A percentile compares a stretch with the other conserved stretches of the same genome.
These are phyloP conservation scores for Fusarium sp. DNA, from an alignment of 2,329 filamentous ascomycete species.

Conservation along the genomic window DNA sequence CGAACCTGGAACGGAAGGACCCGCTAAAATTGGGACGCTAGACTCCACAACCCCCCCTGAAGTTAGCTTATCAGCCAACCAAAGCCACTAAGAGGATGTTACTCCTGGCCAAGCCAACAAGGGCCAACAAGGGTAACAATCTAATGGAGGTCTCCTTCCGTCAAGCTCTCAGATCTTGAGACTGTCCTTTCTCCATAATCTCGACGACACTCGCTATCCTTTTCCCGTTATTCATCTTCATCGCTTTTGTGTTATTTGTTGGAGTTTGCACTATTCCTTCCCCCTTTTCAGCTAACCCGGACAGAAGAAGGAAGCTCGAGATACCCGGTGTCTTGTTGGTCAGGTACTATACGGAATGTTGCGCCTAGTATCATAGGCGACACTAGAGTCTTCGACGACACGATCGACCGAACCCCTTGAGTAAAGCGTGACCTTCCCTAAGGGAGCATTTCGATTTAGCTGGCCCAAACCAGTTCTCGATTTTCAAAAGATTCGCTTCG, in stretches of 20 bases:
- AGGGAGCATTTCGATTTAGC: background rate
- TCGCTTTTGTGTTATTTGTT: slow-evolving; percentile 1
- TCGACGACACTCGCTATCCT: slow-evolving; percentile 7
- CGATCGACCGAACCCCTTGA: slow-evolving; percentile 14
- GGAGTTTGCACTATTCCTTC: slow-evolving; percentile 1
- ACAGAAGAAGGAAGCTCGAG: slow-evolving; percentile 1
- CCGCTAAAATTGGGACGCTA: slow-evolving; percentile 22
- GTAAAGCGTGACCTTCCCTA: background rate
- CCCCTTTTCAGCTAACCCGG: slow-evolving; percentile 2
- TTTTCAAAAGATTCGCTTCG: slow-evolving; percentile 43
- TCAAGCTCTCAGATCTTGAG: slow-evolving; percentile 11
- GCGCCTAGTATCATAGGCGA: slow-evolving; percentile 21
- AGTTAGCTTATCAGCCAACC: slow-evolving; percentile 24
- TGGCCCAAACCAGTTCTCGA: background rate
- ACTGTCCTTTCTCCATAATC: slow-evolving; percentile 26
- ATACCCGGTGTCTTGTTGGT: slow-evolving; percentile 3
- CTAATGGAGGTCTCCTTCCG: slow-evolving; percentile 17
- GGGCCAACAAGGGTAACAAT: slow-evolving; percentile 12
- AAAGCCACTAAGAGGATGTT: slow-evolving; percentile 21
- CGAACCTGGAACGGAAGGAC: slow-evolving; percentile 2
- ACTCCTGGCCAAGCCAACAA: slow-evolving; percentile 18
- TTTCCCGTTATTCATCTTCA: slow-evolving; percentile 7
- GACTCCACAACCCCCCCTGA: slow-evolving; percentile 23
- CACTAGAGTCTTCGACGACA: slow-evolving; percentile 21
- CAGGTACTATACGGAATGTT: slow-evolving; percentile 33